Evolutionary conservation across 441 rosid genomes (phyloP), one percentile per base, ranked within the genome.

Genomic region (Croton setiger): DNA sequence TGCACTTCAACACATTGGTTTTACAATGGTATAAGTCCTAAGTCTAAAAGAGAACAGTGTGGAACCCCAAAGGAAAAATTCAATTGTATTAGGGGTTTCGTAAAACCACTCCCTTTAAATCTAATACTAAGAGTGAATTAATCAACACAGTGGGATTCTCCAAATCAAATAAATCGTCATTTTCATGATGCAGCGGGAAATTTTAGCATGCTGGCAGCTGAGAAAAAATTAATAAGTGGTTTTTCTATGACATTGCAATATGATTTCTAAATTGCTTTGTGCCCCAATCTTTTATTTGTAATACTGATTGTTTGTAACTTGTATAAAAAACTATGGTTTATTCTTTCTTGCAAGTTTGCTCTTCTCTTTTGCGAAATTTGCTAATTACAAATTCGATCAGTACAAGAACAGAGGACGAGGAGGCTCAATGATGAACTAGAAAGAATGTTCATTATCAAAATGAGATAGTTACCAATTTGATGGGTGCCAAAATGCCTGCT

Each of bases 101-200:
- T 31, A 12, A 8, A 35, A 15, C 21, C 12, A 17, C 17, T 33
- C 21, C 21, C 14, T 37, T 11, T 5, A 39, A 66, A 53, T 39
- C 45, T 20, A 14, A 66, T 3, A 21, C 39, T 7, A 66, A 21
- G 39, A 66, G 35, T 43, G 31, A 41, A 54, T 36, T 21, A 55
- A 54, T 47, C 9, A 5, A 51, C 61, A 66, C 17, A 41, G 35
- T 35, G 54, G 52, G 21, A 55, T 53, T 20, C 31, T 36, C 31
- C 41, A 53, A 66, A 66, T 37, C 60, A 36, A 21, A 6, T 21
- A 31, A 64, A 33, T 48, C 57, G n/a, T 36, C 60, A 52, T 6
- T 21, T 63, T 45, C 39, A 47, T 13, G 21, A 56, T 21, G 18
- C 20, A 7, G 17, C 11, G 0, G 47, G 8, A 21, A 60, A 35